A percentile compares a stretch with the other conserved stretches of the same genome.
Evolutionary conservation across 2,329 filamentous ascomycete species (phyloP).

Genomic region (Botrytis pseudocinerea): DNA sequence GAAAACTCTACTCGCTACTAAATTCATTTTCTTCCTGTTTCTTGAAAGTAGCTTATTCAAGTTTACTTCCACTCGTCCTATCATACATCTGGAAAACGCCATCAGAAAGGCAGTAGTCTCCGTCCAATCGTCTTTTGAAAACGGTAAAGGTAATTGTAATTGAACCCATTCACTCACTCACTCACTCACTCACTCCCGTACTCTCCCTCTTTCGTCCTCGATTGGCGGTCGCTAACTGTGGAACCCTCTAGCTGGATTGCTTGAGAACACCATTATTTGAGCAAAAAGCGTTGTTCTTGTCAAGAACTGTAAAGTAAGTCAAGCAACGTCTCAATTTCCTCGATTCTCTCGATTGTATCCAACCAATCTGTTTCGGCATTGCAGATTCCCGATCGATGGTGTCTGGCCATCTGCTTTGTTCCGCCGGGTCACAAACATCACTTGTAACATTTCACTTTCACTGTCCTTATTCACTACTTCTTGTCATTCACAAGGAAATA

Average conservation of each 20-base stretch:
- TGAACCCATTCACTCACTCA: not conserved
- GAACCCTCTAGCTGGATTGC: slow-evolving; percentile 28
- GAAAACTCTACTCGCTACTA: slow-evolving; percentile 40
- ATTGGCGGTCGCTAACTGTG: slow-evolving; percentile 24
- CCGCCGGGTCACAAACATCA: not conserved
- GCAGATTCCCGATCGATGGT: not conserved
- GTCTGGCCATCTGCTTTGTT: slow-evolving; percentile 1
- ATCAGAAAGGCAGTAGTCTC: slow-evolving; percentile 11
- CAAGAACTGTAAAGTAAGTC: slow-evolving; percentile 36
- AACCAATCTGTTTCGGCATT: slow-evolving; percentile 6
- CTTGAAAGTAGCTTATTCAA: slow-evolving; percentile 27
- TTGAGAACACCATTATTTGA: slow-evolving; percentile 25
- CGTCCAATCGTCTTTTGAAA: slow-evolving; percentile 23
- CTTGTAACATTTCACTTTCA: slow-evolving; percentile 11
- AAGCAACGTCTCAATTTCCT: not conserved
- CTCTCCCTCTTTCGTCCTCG: not conserved
- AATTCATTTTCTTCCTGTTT: slow-evolving; percentile 30
- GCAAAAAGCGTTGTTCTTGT: slow-evolving; percentile 26
- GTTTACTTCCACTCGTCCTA: slow-evolving; percentile 21
- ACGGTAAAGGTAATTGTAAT: slow-evolving; percentile 34
- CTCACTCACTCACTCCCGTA: not conserved
- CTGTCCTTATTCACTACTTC: slow-evolving; percentile 15
- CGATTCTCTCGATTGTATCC: not conserved
- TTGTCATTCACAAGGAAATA: not conserved
- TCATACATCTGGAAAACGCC: slow-evolving; percentile 24